A percentile compares a stretch with the other conserved stretches of the same genome.
These are phyloP conservation scores for Hymenoscyphus fructigenus DNA, from an alignment of 2,329 filamentous ascomycete species.

Conservation along the genomic window DNA sequence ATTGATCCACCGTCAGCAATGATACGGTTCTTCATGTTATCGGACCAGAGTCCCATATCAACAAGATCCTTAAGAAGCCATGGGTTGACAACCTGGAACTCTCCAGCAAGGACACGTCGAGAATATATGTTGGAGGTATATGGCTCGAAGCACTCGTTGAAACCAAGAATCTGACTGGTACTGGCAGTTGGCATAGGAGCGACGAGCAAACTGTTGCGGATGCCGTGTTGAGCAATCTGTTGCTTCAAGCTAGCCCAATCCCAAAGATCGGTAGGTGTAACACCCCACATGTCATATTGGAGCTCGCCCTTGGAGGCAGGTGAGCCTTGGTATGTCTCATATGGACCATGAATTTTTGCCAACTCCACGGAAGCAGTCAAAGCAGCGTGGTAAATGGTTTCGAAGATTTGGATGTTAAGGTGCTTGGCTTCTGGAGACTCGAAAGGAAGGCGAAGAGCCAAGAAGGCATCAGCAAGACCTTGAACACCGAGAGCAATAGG, in stretches of 20 bases:
- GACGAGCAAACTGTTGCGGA: conserved; percentile 92
- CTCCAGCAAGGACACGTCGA: conserved; percentile 92
- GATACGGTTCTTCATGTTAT: conserved; percentile 99
- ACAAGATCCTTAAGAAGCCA: conserved; percentile 98
- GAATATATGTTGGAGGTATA: conserved; percentile 99
- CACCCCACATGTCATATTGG: conserved; percentile 98
- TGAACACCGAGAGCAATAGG: conserved; percentile 97
- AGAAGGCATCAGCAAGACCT: conserved; percentile 96
- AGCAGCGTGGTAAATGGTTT: conserved; percentile 97
- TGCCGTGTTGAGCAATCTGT: conserved; percentile 87
- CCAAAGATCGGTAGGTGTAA: conserved; percentile 92
- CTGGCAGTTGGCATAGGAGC: conserved; percentile 98
- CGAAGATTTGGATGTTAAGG: conserved; percentile 97
- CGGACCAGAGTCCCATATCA: conserved; percentile 96
- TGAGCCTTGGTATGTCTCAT: conserved; percentile 88
- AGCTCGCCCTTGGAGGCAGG: conserved; percentile 93
- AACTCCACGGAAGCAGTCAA: conserved; percentile 86
- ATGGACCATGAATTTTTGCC: conserved; percentile 79
- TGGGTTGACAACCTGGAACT: conserved; percentile 99
- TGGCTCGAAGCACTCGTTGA: conserved; percentile 99
- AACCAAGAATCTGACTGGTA: conserved; percentile 95
- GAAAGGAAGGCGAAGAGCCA: conserved; percentile 93
- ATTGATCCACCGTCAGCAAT: conserved; percentile 95
- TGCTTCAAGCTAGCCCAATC: conserved; percentile 90
- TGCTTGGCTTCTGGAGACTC: conserved; percentile 92